phyloP scores from a whole-genome alignment of 2,329 filamentous ascomycete genomes.

The Ceratocystis cacaofunesta region DNA sequence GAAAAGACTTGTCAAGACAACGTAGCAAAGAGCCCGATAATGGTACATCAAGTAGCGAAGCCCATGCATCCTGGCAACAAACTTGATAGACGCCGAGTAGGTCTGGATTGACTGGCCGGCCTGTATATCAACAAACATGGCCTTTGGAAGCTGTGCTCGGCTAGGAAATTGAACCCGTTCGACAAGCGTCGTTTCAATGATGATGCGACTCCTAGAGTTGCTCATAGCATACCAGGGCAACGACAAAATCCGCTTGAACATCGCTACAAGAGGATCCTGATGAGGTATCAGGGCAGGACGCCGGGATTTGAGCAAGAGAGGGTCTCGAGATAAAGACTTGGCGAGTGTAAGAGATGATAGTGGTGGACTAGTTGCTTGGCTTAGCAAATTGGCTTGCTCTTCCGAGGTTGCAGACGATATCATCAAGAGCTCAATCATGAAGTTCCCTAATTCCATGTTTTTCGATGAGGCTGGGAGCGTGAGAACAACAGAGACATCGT shows the following conservation, averaged over 20 bases:
- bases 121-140: conserved; percentile 49
- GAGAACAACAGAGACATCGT: conserved; percentile 67
- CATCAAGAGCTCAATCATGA: conserved; percentile 65
- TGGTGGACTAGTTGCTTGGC: not conserved
- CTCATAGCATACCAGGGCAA: conserved; percentile 53
- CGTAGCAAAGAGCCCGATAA: conserved; percentile 54
- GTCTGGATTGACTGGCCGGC: conserved; percentile 58
- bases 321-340: not conserved
- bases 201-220: conserved; percentile 9
- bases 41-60: conserved; percentile 79
- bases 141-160: conserved; percentile 28
- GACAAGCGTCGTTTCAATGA: conserved; percentile 46
- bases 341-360: not conserved
- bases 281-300: conserved; percentile 72
- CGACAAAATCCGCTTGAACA: conserved; percentile 43
- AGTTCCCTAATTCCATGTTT: conserved; percentile 73
- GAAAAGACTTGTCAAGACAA: conserved; percentile 55
- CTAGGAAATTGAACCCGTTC: conserved; percentile 52
- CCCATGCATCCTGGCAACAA: conserved; percentile 63
- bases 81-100: conserved; percentile 51
- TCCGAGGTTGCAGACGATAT: not conserved
- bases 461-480: conserved; percentile 60
- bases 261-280: conserved; percentile 51
- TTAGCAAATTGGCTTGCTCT: not conserved
- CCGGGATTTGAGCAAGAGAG: conserved; percentile 46